Evolutionary conservation across 2,329 filamentous ascomycete genomes (phyloP), one percentile per base, ranked within the genome.

Genomic region (Pseudogymnoascus destructans): DNA sequence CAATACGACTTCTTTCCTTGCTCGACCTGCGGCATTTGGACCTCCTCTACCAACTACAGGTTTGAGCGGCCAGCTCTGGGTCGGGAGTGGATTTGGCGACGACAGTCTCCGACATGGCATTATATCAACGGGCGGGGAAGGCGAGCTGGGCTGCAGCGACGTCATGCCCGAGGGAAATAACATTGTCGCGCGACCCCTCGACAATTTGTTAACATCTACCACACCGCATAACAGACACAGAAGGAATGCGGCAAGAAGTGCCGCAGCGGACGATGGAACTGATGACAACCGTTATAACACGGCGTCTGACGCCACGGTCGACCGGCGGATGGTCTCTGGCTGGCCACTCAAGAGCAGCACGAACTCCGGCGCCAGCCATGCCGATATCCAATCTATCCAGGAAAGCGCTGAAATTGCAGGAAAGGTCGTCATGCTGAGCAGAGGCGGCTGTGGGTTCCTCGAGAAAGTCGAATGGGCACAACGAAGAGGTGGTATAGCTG

Each of bases 391-490:
- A 70, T 92, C 86, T 1, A 76, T 95, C 61, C 90, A 96, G 71
- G 89, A 96, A 72, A 84, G 84, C 57, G 90, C 92, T 19, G 92
- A 97, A 70, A 97, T 98, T 63, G 79, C 85, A 30, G 93, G 93
- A 64, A 97, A 95, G 72, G 82, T 98, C 54, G 93, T 95, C 1
- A 75, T 98, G 57, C 77, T 98, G 59, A 95, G 89, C 70, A 84
- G 93, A 58, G 93, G 93, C 59, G 93, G 92, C 6, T 98, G 93
- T 71, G 93, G 93, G 4, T 98, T 98, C 70, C 73, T 96, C 61
- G 92, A 97, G 69, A 98, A 98, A 72, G 89, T 93, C 63, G 92
- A 95, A 74, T 98, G 93, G 93, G 89, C 87, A 10, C 93, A 98
- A 70, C 81, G 90, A 61, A 82, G 93, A 67, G 93, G 93, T 21